Base-by-base conservation (phyloP, 148 eudicot species). In the Silene uniflora region DNA sequence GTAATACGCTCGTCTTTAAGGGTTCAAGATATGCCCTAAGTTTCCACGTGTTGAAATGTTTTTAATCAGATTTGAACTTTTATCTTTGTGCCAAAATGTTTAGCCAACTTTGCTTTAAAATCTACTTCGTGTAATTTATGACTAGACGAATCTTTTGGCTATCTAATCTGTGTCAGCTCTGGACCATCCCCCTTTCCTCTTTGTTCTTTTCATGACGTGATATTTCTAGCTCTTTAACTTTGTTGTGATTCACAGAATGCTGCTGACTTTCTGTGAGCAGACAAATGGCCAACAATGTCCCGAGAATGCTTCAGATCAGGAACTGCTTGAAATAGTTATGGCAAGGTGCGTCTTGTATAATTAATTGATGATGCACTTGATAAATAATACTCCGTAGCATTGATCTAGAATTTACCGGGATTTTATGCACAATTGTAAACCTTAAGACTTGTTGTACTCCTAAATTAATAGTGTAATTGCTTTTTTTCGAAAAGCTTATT, bases 261-360 rank as follows among this genome's bases (percentile, higher is more conserved):
- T 96, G 69, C 69, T 85, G 82, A 85, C 97, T 78, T 96, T 96
- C 82, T 83, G 87, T 80, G 98, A 96, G 86, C 98, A 92, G 87
- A 85, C 97, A 47, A 84, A 83, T 70, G 91, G 98, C 64, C 84
- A 89, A 84, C 88, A 87, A 55, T 77, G 85, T 77, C 91, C 87
- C 24, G 81, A 76, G 71, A 78, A 88, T 87, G 89, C 90, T 69
- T 80, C 99, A 71, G 99, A 96, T 76, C 97, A 89, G 84, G 89
- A 92, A 84, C 81, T 96, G 86, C 93, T 96, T 79, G 98, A 92
- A 78, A 81, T 92, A 76, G 98, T 96, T 22, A 96, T 96, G 99
- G 76, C 52, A 58, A 91, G 94, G 99, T 94, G 74, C 27, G 75
- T 16, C 61, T 32, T 75, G 6, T 67, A 17, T 29, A 62, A 12